Conservation (phyloP, 768 basidiomycete genomes). For the Phaffia tasmanica region DNA sequence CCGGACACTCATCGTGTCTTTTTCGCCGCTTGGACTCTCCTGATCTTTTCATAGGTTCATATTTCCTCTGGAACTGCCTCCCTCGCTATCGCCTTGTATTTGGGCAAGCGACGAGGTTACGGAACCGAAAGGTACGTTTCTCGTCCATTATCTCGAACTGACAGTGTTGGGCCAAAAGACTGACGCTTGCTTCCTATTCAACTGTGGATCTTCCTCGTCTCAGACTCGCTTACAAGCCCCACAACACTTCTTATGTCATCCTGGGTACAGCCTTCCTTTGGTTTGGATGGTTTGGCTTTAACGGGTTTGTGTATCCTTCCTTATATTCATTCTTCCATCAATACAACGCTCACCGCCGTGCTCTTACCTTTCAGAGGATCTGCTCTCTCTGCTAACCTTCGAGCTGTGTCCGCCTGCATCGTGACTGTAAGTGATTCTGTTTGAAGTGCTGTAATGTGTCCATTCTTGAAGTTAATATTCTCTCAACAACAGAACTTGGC, state of each 20-base stretch:
- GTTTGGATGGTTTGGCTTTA: slow-evolving; percentile 61
- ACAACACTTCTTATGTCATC: slow-evolving; percentile 72
- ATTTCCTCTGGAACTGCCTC: slow-evolving; percentile 92
- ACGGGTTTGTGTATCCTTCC: slow-evolving; percentile 45
- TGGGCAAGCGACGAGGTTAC: slow-evolving; percentile 83
- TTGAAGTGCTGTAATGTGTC: background rate
- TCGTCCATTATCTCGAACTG: background rate
- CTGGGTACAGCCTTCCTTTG: slow-evolving; percentile 76
- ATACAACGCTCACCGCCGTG: background rate
- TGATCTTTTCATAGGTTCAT: slow-evolving; percentile 48
- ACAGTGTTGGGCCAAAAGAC: too few species aligned
- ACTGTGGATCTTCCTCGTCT: background rate
- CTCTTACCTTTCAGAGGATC: slow-evolving; percentile 46
- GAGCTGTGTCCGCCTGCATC: slow-evolving; percentile 73
- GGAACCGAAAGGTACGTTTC: slow-evolving; percentile 53
- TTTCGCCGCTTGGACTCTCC: background rate
- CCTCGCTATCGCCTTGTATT: slow-evolving; percentile 59
- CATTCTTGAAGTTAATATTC: background rate
- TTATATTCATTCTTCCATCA: background rate
- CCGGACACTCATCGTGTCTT: background rate
- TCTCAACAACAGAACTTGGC: slow-evolving; percentile 37
- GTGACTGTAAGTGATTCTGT: slow-evolving; percentile 45
- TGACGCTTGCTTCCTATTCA: background rate
- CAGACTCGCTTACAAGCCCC: slow-evolving; percentile 71
- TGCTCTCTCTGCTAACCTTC: slow-evolving; percentile 76